phyloP scores from a whole-genome alignment of 73 alveolate genomes.

The Paramecium sexaurelia region DNA sequence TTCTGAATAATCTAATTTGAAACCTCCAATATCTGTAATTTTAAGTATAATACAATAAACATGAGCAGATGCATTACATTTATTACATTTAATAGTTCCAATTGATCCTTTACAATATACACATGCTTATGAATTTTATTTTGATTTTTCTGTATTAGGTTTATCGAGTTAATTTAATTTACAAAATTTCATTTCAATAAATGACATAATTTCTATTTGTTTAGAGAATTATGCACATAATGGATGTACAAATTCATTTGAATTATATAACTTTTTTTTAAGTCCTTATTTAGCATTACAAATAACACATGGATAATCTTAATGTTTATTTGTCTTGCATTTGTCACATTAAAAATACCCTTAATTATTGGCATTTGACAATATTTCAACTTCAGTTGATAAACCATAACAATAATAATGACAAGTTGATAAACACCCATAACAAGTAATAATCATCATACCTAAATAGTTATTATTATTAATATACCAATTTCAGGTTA shows the following conservation, averaged over 20 bases:
- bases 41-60: background rate
- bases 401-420: slow-evolving; percentile 44
- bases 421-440: slow-evolving; percentile 20
- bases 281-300: background rate
- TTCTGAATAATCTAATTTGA: background rate
- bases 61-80: background rate
- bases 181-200: background rate
- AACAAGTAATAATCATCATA: slow-evolving; percentile 1
- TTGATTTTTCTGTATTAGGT: background rate
- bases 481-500: slow-evolving; percentile 10
- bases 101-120: background rate
- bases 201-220: background rate
- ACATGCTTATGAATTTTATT: background rate
- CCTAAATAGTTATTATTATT: background rate
- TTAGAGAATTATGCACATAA: background rate
- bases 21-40: background rate
- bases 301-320: background rate
- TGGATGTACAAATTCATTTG: slow-evolving; percentile 51
- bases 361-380: background rate
- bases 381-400: background rate
- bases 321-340: background rate
- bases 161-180: background rate
- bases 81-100: background rate
- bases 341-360: slow-evolving; percentile 56
- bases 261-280: background rate